Base-by-base conservation (phyloP, 2,329 filamentous ascomycete genomes). In the Daldinia eschscholtzii region DNA sequence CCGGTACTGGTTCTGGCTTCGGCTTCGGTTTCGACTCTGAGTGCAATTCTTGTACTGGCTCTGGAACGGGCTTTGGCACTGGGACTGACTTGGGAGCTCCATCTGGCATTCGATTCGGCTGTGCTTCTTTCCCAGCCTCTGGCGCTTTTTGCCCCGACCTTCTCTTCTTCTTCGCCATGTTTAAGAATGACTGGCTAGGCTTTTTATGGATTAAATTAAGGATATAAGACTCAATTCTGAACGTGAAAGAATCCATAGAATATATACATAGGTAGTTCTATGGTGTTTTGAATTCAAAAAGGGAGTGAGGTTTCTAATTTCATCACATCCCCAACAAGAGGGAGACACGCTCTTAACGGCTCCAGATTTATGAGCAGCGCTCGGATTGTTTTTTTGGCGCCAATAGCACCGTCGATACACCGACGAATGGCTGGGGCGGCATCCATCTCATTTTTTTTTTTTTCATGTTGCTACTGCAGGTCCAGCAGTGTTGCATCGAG, bases 101-200 rank as follows among this genome's bases (percentile, higher is more conserved):
- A 52, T 52, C 46, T 12, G 46, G 46, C 46, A 52, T 52, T 18
- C 46, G 46, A 52, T 52, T 52, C 7, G 26, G 46, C 15, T 55
- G 52, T 23, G 53, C 37, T 42, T 39, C 37, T 42, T 39, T 30
- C 20, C 26, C 18, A 15, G 39, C 37, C 15, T 57, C 55, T 10
- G 55, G 55, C 1, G 55, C 37, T 33, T 57, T 57, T 3, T 35
- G 41, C 26, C 41, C 57, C 13, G 42, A 33, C 48, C 57, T 67
- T 61, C 63, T 69, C 67, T 66, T 65, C 67, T 50, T 69, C 35
- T 64, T 67, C 37, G 57, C 60, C 63, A 66, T 67, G 37, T 67
- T 66, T 15, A 46, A 26, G 5, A 53, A 42, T 6, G 26, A 52
- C 23, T 62, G 39, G 39, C 28, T 52, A 46, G 44, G 41, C 23